These are phyloP conservation scores for Hanseniaspora taiwanica DNA, from an alignment of 805 yeast species.

Conservation along the genomic window DNA sequence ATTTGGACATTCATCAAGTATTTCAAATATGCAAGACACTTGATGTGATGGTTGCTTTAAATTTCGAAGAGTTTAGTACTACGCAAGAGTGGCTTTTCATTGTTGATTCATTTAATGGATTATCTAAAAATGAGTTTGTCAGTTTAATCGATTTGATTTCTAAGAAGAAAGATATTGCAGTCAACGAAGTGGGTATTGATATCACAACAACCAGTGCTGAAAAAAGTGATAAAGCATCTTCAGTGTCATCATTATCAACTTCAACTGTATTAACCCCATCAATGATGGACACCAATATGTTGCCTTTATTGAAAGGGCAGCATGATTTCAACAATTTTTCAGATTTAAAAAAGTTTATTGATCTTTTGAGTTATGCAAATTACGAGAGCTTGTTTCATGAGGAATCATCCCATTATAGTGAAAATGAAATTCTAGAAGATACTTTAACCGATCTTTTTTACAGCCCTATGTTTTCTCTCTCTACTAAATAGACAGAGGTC, in stretches of 20 bases:
- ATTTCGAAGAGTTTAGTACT: slow-evolving; percentile 64
- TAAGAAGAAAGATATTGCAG: slow-evolving; percentile 23
- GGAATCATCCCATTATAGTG: not conserved
- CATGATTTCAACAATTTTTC: slow-evolving; percentile 12
- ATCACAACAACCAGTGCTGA: slow-evolving; percentile 5
- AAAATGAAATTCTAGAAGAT: not conserved
- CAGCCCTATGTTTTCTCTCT: not conserved
- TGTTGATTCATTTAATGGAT: slow-evolving; percentile 49
- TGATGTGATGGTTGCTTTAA: slow-evolving; percentile 56
- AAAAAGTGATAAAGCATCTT: not conserved
- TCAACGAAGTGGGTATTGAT: slow-evolving; percentile 18
- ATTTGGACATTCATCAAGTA: slow-evolving; percentile 26
- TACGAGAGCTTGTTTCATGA: slow-evolving; percentile 10
- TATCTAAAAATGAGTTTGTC: slow-evolving; percentile 27
- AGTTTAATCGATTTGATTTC: slow-evolving; percentile 36
- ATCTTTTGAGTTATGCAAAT: slow-evolving; percentile 17
- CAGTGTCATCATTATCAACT: not conserved
- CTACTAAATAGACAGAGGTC: not conserved
- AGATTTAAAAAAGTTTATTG: slow-evolving; percentile 18
- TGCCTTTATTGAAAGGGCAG: slow-evolving; percentile 20
- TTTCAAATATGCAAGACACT: slow-evolving; percentile 63
- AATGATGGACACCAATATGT: slow-evolving; percentile 11
- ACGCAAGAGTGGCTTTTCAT: slow-evolving; percentile 76
- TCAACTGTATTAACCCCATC: not conserved
- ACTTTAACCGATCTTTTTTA: not conserved